Percentiles rank a stretch among this genome's conserved stretches.
phyloP scores from a whole-genome alignment of 2,329 filamentous ascomycete genomes.

The Chaetomium olivaceum region DNA sequence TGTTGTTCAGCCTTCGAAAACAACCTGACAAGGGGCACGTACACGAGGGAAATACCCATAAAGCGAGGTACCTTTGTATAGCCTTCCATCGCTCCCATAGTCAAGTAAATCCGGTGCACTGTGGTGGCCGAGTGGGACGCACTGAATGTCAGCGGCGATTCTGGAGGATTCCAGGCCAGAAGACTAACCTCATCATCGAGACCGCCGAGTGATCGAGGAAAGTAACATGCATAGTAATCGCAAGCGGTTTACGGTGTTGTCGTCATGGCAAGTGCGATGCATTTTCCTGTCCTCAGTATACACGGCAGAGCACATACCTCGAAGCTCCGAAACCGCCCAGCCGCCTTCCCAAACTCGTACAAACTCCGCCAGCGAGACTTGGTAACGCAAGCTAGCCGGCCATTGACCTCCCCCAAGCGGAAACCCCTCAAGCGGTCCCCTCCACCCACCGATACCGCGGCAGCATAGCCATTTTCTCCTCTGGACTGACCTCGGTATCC shows the following conservation, averaged over 20 bases:
- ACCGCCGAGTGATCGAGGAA: not conserved
- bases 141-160: not conserved
- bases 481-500: constrained; percentile 76
- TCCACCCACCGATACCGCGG: constrained; percentile 63
- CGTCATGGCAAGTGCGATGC: constrained; percentile 13
- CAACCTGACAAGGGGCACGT: too few relatives aligned
- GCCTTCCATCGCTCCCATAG: not conserved
- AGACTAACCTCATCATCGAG: not conserved
- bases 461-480: constrained; percentile 84
- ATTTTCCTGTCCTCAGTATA: constrained; percentile 23
- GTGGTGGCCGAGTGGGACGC: not conserved
- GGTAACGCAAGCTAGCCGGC: not conserved
- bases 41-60: not conserved
- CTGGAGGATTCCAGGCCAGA: not conserved
- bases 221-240: not conserved
- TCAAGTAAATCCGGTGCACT: not conserved
- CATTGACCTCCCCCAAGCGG: not conserved
- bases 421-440: constrained; percentile 18
- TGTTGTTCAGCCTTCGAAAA: not conserved
- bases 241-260: not conserved
- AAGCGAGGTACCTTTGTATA: not conserved
- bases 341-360: constrained; percentile 3
- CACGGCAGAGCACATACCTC: constrained; percentile 26
- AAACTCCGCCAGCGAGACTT: constrained; percentile 1
- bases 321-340: constrained; percentile 5